phyloP scores from a whole-genome alignment of 1,284 basidiomycete species.

The Naganishia albida region DNA sequence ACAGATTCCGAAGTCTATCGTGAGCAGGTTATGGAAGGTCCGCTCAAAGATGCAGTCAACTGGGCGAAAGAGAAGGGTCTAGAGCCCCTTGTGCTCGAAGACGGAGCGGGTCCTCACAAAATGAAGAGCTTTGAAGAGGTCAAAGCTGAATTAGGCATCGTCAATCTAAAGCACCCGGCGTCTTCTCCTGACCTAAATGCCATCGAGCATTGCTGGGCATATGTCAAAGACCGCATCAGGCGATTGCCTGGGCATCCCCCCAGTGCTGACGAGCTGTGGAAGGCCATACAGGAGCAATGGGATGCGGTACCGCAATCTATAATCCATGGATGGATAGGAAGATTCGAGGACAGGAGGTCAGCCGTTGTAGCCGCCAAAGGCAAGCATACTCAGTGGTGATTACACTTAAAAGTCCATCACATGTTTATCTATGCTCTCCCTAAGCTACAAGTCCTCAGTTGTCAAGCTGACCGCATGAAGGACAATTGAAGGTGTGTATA shows the following conservation, averaged over 20 bases:
- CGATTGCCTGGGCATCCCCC: neutral
- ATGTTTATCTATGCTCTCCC: neutral
- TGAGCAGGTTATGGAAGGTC: neutral
- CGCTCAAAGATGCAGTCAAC: neutral
- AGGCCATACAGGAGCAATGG: neutral
- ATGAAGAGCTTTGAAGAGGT: neutral
- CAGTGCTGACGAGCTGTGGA: neutral
- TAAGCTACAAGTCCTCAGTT: neutral
- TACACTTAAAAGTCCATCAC: neutral
- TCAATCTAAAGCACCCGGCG: slow-evolving; percentile 3
- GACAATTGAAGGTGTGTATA: neutral
- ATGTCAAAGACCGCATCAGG: neutral
- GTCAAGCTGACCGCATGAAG: neutral
- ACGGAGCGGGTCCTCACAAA: neutral
- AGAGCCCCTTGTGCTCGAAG: slow-evolving; percentile 9
- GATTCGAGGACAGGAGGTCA: neutral
- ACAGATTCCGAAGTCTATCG: neutral
- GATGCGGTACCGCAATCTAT: neutral
- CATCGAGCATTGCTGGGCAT: slow-evolving; percentile 6
- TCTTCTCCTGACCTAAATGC: neutral
- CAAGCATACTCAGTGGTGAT: neutral
- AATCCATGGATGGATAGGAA: neutral
- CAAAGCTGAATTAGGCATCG: neutral
- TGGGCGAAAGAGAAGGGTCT: neutral
- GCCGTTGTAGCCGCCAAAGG: neutral